These are phyloP conservation scores for Alternaria panax DNA, from an alignment of 2,329 filamentous ascomycete species.

Conservation along the genomic window DNA sequence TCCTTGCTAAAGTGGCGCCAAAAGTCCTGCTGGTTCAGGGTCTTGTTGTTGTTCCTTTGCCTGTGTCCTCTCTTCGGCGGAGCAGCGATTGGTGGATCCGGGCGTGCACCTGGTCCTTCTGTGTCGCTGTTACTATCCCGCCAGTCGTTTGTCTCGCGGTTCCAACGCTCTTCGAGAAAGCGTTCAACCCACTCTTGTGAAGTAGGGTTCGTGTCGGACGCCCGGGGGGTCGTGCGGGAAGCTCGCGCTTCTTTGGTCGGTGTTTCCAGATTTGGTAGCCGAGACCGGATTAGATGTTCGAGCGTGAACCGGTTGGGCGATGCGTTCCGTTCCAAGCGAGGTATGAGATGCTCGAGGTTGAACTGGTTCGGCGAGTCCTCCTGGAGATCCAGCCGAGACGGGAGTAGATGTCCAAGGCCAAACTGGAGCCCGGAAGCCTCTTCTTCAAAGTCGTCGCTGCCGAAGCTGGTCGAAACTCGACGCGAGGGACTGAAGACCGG, in stretches of 20 bases:
- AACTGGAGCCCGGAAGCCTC: constrained; percentile 48
- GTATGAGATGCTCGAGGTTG: constrained; percentile 51
- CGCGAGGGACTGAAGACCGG: constrained; percentile 51
- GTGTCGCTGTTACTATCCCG: constrained; percentile 75
- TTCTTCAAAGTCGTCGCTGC: constrained; percentile 51
- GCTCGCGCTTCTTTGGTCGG: constrained; percentile 32
- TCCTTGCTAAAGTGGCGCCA: constrained; percentile 54
- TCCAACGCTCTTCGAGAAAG: constrained; percentile 75
- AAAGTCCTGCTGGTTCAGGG: constrained; percentile 59
- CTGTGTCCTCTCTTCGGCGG: constrained; percentile 50
- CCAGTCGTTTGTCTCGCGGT: constrained; percentile 79
- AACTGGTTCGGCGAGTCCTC: constrained; percentile 46
- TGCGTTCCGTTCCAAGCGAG: constrained; percentile 40
- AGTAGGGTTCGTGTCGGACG: constrained; percentile 53
- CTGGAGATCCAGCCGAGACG: constrained; percentile 41
- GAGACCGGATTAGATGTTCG: constrained; percentile 50
- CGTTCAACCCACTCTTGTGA: constrained; percentile 87
- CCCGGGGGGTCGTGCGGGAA: constrained; percentile 36
- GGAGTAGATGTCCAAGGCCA: constrained; percentile 50
- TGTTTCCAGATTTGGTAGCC: constrained; percentile 40
- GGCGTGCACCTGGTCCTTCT: constrained; percentile 47
- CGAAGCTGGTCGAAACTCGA: constrained; percentile 38
- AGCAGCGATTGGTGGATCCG: constrained; percentile 27
- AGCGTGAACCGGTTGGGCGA: constrained; percentile 49
- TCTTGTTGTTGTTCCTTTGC: constrained; percentile 54